These are phyloP conservation scores for Nothophoma quercina DNA, from an alignment of 2,329 filamentous ascomycete species.

Conservation along the genomic window DNA sequence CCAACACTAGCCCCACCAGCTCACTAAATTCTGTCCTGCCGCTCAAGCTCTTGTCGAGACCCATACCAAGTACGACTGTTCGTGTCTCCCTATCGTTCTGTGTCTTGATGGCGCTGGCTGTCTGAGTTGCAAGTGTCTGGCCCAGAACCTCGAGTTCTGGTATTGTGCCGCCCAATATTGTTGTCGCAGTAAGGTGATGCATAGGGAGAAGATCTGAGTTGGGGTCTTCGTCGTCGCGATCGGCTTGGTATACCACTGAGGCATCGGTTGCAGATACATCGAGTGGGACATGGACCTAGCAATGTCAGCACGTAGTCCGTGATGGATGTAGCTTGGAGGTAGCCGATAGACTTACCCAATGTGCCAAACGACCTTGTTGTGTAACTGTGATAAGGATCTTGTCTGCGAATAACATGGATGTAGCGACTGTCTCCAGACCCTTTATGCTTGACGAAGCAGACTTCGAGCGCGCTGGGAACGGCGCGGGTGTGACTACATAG, in stretches of 20 bases:
- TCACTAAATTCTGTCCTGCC: constrained; percentile 53
- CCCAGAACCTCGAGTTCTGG: constrained; percentile 81
- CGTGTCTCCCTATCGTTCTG: constrained; percentile 70
- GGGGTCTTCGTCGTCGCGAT: constrained; percentile 54
- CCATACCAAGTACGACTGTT: constrained; percentile 66
- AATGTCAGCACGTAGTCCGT: constrained; percentile 23
- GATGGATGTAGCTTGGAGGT: not conserved
- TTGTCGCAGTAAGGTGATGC: constrained; percentile 83
- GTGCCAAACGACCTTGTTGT: constrained; percentile 82
- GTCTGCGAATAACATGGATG: constrained; percentile 79
- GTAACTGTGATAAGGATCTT: constrained; percentile 90
- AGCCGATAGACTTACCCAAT: constrained; percentile 75
- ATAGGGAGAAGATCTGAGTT: constrained; percentile 70
- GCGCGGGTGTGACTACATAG: constrained; percentile 47
- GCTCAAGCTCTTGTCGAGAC: constrained; percentile 63
- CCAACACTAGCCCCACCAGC: constrained; percentile 53
- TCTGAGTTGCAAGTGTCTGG: constrained; percentile 87
- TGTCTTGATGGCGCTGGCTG: constrained; percentile 79
- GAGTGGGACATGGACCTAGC: constrained; percentile 79
- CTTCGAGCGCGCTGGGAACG: constrained; percentile 73
- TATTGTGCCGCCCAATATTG: constrained; percentile 83
- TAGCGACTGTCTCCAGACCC: constrained; percentile 74
- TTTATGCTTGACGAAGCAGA: constrained; percentile 66
- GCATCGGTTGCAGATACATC: constrained; percentile 72
- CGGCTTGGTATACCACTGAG: constrained; percentile 57